Evolutionary conservation across 2,329 filamentous ascomycete species (phyloP), one percentile per base, ranked within the genome.

Genomic region (Alternaria tenuissima): DNA sequence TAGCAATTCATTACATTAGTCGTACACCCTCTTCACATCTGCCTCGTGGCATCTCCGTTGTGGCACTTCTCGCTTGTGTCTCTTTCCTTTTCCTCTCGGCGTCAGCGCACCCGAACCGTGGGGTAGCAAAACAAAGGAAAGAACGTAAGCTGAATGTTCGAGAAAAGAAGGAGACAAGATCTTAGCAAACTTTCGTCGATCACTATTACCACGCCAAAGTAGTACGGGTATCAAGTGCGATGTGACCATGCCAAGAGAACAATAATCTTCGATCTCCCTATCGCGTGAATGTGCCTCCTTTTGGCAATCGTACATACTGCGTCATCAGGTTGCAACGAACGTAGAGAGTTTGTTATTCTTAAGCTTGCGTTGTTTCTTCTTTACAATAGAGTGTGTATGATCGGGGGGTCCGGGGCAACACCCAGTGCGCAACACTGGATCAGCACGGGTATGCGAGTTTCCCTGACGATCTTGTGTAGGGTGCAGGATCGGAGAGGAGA

Each of bases 51-150:
- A 36, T 36, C 3, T 16, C 14, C 32, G 6, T 36, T 14, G 32
- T 36, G 32, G 32, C 32, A 36, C 32, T 14, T 36, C 12, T 36
- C 12, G 32, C 32, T 36, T 36, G 12, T 36, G 30, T 24, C 20
- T n/a, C 20, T 24, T 49, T 49, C 32, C 20, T 49, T 49, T 49
- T 49, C 32, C 8, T 34, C 18, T 36, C 46, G 46, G 32, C 46
- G 20, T 49, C 46, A 8, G 46, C 46, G 30, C 46, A 38, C n/a
- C 46, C 46, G 46, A 49, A 36, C 46, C 22, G 20, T 49, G 36
- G 46, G 32, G 20, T 20, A 36, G 16, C 20, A 26, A 38, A 49
- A 6, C 14, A 38, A 36, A 18, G 16, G 14, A 26, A n/a, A n/a
- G 30, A 38, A 18, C 46, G 2, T 5, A 3, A 16, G 6, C 11